Evolutionary conservation across 345 rosid species (phyloP).

Genomic region (Euphorbia lathyris): DNA sequence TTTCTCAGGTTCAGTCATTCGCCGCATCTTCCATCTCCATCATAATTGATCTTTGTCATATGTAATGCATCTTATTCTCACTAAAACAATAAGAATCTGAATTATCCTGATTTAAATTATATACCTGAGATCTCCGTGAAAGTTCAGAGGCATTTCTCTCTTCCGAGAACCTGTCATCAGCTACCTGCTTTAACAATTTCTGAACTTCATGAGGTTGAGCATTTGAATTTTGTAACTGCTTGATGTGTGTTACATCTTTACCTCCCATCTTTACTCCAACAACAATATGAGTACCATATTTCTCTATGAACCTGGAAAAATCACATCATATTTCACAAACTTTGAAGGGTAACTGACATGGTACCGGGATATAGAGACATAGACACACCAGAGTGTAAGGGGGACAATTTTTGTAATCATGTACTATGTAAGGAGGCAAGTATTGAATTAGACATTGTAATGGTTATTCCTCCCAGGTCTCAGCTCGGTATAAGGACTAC

Average conservation of each 20-base stretch:
- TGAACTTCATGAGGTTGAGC: constrained; percentile 56
- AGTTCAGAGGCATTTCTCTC: constrained; percentile 25
- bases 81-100: neutral
- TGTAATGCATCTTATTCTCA: neutral
- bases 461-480: too few relatives aligned
- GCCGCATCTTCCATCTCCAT: neutral
- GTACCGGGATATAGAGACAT: neutral
- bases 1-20: neutral
- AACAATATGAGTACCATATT: constrained; percentile 79
- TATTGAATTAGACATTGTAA: too few relatives aligned
- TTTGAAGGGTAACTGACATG: neutral
- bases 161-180: constrained; percentile 59
- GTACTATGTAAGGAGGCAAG: too few relatives aligned
- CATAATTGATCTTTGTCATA: neutral
- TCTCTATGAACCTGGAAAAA: constrained; percentile 69
- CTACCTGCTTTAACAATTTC: constrained; percentile 56
- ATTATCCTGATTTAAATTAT: constrained; percentile 1
- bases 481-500: too few relatives aligned
- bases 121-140: constrained; percentile 46
- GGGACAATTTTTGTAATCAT: too few relatives aligned
- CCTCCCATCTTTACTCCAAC: constrained; percentile 87
- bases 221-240: constrained; percentile 65
- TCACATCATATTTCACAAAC: neutral
- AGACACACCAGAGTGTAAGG: neutral
- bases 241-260: constrained; percentile 67